Evolutionary conservation across 2,329 filamentous ascomycete genomes (phyloP), one percentile per base, ranked within the genome.

Genomic region (Phialocephala subalpina): DNA sequence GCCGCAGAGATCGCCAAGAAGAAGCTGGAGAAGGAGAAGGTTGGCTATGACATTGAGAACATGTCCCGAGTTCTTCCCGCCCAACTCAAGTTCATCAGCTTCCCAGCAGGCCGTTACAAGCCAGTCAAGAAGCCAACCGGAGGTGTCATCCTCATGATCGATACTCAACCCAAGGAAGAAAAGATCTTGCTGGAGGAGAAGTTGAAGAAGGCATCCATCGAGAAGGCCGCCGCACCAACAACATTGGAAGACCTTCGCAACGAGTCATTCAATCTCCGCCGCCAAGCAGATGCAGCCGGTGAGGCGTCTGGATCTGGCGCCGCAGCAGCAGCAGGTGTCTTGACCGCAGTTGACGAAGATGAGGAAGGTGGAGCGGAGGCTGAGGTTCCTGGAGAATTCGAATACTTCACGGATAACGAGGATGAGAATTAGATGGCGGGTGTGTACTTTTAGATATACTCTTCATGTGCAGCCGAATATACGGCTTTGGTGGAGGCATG

Each of bases 41-140:
- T 97, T 66, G 96, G 96, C 72, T 97, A 96, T 78, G 94, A 97
- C 70, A 87, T 99, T 68, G 92, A 96, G 77, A 99, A 99, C 83
- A 97, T 99, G 93, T 97, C 92, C 62, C 88, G 96, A 73, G 94
- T 99, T 40, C 87, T 99, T 57, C 96, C 94, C 0, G 88, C 89
- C 56, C 96, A 99, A 82, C 87, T 98, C 76, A 97, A 97, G 83
- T 97, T 95, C 79, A 93, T 99, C 76, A 97, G 89, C 79, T 97
- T 99, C 84, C 89, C 93, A 58, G 87, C 92, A 69, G 92, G 92
- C 55, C 90, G 97, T 73, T 99, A 97, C 81, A 93, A 92, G 84
- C 95, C 96, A 40, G 94, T 98, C 67, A 93, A 92, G 82, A 90
- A 97, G 92, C 93, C 95, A 69, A 98, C 95, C 49, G 95, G 96